These are phyloP conservation scores for Ophiocordyceps camponoti-saundersi DNA, from an alignment of 2,329 filamentous ascomycete species.

Conservation along the genomic window DNA sequence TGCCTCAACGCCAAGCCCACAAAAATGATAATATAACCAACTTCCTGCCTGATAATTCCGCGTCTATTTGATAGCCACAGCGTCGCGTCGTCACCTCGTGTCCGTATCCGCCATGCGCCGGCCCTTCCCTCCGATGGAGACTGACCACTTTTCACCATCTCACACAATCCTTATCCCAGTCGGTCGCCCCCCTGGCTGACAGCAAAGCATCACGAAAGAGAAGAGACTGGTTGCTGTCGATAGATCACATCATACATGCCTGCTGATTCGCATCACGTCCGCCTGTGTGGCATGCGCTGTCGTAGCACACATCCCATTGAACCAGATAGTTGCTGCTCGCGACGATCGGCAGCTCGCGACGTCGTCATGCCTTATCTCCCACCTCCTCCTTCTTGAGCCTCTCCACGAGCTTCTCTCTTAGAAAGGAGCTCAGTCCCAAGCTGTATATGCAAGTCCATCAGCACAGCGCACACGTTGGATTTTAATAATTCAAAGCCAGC, in stretches of 20 bases:
- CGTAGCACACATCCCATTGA: neutral
- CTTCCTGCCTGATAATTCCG: neutral
- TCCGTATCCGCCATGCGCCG: neutral
- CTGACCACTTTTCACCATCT: neutral
- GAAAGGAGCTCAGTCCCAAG: constrained; percentile 21
- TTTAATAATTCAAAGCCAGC: neutral
- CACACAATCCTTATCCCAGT: neutral
- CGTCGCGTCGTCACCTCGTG: neutral
- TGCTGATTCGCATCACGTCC: neutral
- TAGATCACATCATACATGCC: no score
- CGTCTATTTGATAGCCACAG: neutral
- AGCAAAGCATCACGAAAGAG: neutral
- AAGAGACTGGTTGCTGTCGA: no score
- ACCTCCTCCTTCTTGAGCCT: constrained; percentile 33
- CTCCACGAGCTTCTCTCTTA: constrained; percentile 35
- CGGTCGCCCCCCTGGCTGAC: neutral
- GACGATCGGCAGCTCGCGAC: neutral
- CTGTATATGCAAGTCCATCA: constrained; percentile 9
- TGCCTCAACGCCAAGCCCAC: no score
- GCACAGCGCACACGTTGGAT: neutral
- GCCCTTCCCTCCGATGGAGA: neutral
- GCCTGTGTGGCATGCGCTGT: neutral
- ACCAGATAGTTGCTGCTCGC: neutral
- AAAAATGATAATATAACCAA: no score
- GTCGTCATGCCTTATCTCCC: constrained; percentile 7